A percentile compares a stretch with the other conserved stretches of the same genome.
phyloP scores from a whole-genome alignment of 768 basidiomycete species.

The Leccinum olivaceopallidum region DNA sequence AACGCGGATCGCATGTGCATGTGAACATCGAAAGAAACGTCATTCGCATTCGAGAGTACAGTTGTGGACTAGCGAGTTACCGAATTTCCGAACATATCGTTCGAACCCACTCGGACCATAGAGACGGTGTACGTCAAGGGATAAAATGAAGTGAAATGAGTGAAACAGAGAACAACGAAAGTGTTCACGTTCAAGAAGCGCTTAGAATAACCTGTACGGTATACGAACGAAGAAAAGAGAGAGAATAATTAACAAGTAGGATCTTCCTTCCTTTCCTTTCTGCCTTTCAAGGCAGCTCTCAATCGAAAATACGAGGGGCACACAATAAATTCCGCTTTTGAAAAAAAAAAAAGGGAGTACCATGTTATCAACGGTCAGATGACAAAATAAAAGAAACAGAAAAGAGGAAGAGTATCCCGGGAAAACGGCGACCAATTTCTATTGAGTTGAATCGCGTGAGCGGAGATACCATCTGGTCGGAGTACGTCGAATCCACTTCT shows the following conservation, averaged over 20 bases:
- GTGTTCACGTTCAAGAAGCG: not conserved
- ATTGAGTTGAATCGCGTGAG: constrained; percentile 7
- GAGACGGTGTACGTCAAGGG: no score
- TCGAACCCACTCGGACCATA: not conserved
- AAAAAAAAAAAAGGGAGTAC: not conserved
- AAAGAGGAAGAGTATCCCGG: constrained; percentile 1
- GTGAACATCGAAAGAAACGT: not conserved
- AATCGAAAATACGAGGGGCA: not conserved
- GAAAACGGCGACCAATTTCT: constrained; percentile 2
- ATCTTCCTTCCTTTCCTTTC: not conserved
- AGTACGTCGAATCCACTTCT: not conserved
- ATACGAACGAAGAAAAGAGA: not conserved
- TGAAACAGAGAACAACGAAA: not conserved
- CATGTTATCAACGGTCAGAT: not conserved
- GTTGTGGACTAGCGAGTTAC: not conserved
- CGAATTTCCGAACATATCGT: not conserved
- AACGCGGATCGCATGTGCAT: constrained; percentile 1
- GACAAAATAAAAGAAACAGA: not conserved
- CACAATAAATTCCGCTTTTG: constrained; percentile 10
- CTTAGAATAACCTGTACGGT: not conserved
- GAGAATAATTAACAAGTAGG: not conserved
- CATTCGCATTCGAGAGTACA: not conserved
- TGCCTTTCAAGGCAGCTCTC: not conserved
- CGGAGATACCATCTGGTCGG: constrained; percentile 6
- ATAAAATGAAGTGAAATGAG: not conserved